Evolutionary conservation across 2,329 filamentous ascomycete species (phyloP).

Genomic region (Torrubiellomyces zombiae): DNA sequence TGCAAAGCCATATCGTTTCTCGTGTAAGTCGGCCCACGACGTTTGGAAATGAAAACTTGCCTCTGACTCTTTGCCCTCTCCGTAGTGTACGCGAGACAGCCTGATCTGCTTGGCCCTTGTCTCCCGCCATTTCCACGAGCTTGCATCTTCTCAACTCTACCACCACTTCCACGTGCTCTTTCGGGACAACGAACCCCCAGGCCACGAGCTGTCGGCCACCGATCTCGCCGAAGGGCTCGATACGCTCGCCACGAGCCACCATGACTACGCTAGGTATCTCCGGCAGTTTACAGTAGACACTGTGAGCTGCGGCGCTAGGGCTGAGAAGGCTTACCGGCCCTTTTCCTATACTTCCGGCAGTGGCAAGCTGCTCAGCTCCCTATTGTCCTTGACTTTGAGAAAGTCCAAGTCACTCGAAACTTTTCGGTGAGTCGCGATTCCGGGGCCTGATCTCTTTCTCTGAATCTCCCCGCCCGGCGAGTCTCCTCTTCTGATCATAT

Average conservation of each 20-base stretch:
- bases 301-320: slow-evolving; percentile 31
- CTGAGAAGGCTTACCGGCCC: slow-evolving; percentile 34
- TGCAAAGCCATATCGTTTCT: slow-evolving; percentile 29
- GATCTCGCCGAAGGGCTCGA: slow-evolving; percentile 40
- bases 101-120: slow-evolving; percentile 42
- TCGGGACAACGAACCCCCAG: slow-evolving; percentile 38
- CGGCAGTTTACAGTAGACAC: slow-evolving; percentile 40
- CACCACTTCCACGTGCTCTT: slow-evolving; percentile 44
- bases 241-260: slow-evolving; percentile 45
- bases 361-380: slow-evolving; percentile 47
- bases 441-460: too few relatives aligned
- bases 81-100: slow-evolving; percentile 32
- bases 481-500: slow-evolving; percentile 1
- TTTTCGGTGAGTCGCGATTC: slow-evolving; percentile 34
- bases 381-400: slow-evolving; percentile 38
- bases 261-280: slow-evolving; percentile 43
- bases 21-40: slow-evolving; percentile 20
- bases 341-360: slow-evolving; percentile 39
- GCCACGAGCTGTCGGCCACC: slow-evolving; percentile 36
- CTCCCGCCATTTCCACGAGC: slow-evolving; percentile 37
- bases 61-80: slow-evolving; percentile 2
- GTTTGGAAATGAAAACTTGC: not conserved
- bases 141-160: slow-evolving; percentile 42
- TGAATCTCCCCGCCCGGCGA: not conserved
- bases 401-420: slow-evolving; percentile 37